Conservation (phyloP, 2,329 filamentous ascomycete species). For the Fusarium annulatum region DNA sequence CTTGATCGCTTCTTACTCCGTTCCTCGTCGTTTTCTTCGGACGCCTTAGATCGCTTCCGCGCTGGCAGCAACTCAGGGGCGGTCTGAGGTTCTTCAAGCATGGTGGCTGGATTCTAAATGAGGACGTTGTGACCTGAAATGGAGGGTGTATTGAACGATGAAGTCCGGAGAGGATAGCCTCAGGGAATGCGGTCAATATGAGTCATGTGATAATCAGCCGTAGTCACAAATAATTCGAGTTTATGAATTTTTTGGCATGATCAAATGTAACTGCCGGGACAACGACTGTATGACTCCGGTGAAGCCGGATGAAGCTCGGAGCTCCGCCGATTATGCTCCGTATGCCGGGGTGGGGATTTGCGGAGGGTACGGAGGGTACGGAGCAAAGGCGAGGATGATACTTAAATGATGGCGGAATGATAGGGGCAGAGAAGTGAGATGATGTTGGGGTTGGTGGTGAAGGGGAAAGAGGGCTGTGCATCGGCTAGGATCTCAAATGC, state of each 20-base stretch:
- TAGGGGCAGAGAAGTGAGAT: neutral
- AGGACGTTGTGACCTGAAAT: neutral
- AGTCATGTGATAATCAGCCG: neutral
- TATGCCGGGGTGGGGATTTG: conserved; percentile 13
- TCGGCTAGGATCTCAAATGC: conserved; percentile 9
- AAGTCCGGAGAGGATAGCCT: neutral
- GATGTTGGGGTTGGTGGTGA: conserved; percentile 23
- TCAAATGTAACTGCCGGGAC: neutral
- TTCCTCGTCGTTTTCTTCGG: conserved; percentile 50
- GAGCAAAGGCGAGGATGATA: conserved; percentile 13
- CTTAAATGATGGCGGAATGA: neutral
- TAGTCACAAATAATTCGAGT: neutral
- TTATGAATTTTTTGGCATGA: neutral
- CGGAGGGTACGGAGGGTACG: conserved; percentile 9
- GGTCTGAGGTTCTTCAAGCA: conserved; percentile 20
- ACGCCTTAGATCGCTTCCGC: conserved; percentile 41
- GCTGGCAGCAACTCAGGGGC: neutral
- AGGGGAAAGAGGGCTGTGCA: conserved; percentile 19
- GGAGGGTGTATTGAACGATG: neutral
- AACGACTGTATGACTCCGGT: neutral
- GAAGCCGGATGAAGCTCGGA: neutral
- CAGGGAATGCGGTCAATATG: neutral
- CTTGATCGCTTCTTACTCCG: conserved; percentile 70
- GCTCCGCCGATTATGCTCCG: conserved; percentile 16
- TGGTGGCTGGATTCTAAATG: neutral